Conservation (phyloP, 805 yeast species). For the Candida ficus region DNA sequence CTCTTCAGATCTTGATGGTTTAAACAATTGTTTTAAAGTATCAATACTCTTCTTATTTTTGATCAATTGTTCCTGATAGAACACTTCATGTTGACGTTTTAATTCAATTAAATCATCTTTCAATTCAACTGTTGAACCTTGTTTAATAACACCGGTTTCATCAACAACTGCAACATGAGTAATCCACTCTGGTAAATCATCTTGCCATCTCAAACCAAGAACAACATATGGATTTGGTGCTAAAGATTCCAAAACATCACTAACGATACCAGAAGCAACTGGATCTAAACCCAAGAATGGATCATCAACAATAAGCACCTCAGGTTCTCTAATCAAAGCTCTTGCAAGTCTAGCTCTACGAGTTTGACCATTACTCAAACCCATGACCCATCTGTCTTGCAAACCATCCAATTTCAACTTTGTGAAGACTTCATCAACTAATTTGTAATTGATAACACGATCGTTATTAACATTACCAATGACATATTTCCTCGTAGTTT, state of each 20-base stretch:
- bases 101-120: slow-evolving; percentile 19
- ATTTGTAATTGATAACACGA: slow-evolving; percentile 27
- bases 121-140: slow-evolving; percentile 39
- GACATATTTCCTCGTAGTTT: slow-evolving; percentile 56
- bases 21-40: slow-evolving; percentile 16
- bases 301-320: slow-evolving; percentile 73
- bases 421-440: slow-evolving; percentile 39
- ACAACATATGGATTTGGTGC: slow-evolving; percentile 52
- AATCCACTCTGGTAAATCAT: slow-evolving; percentile 74
- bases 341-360: slow-evolving; percentile 85
- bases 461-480: slow-evolving; percentile 40
- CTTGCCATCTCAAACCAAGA: slow-evolving; percentile 74
- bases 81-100: slow-evolving; percentile 16
- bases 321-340: slow-evolving; percentile 61
- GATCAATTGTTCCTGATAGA: slow-evolving; percentile 10
- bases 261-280: slow-evolving; percentile 53
- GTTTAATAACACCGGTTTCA: slow-evolving; percentile 43
- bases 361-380: slow-evolving; percentile 90
- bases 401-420: slow-evolving; percentile 52
- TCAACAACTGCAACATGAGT: slow-evolving; percentile 64
- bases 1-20: slow-evolving; percentile 9
- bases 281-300: slow-evolving; percentile 93
- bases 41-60: slow-evolving; percentile 14
- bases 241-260: slow-evolving; percentile 42
- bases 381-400: slow-evolving; percentile 72